Evolutionary conservation across 2,329 filamentous ascomycete genomes (phyloP).

Genomic region (Dichotomopilus funicola): DNA sequence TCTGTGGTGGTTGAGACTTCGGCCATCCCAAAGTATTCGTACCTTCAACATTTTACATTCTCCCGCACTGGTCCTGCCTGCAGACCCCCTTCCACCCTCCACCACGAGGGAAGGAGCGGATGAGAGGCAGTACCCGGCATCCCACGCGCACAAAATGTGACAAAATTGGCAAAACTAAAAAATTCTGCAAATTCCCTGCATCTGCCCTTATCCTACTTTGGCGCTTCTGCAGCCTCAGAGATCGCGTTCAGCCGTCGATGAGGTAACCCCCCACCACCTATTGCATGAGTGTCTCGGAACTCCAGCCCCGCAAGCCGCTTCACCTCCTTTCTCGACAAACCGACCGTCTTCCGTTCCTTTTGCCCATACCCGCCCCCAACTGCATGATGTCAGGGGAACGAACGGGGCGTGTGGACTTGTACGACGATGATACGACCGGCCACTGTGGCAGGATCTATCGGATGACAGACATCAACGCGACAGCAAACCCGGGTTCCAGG

Average conservation of each 20-base stretch:
- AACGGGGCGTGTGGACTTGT: too few relatives aligned
- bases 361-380: too few relatives aligned
- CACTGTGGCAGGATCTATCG: too few relatives aligned
- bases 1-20: too few relatives aligned
- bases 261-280: background rate
- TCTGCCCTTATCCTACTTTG: background rate
- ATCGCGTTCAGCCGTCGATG: background rate
- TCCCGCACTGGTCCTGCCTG: background rate
- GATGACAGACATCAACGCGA: background rate
- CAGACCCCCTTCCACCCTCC: background rate
- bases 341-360: too few relatives aligned
- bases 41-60: too few relatives aligned
- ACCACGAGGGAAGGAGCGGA: background rate
- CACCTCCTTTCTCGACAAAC: background rate
- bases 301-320: background rate
- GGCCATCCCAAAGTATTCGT: too few relatives aligned
- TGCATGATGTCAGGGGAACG: background rate
- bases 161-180: background rate
- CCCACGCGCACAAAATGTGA: background rate
- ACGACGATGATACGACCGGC: too few relatives aligned
- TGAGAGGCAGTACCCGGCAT: background rate
- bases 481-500: background rate
- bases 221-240: background rate
- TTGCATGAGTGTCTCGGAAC: background rate
- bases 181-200: slow-evolving; percentile 1